Conservation (phyloP, 306 rosid species). For the Leucaena leucocephala region DNA sequence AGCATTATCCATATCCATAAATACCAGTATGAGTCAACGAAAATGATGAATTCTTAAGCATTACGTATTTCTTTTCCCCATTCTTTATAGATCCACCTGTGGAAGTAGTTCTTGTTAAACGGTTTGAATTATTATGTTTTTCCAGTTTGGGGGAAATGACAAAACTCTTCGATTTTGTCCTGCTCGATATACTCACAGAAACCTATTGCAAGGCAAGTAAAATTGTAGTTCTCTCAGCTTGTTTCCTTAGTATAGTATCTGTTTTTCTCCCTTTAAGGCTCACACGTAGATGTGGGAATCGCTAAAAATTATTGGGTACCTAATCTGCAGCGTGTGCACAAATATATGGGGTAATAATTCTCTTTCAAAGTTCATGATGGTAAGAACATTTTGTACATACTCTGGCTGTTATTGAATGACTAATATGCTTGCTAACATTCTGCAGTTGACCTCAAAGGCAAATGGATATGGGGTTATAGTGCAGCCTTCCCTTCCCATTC, state of each 20-base stretch:
- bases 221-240: background rate
- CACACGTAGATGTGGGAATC: background rate
- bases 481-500: constrained; percentile 48
- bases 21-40: background rate
- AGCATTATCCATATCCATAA: background rate
- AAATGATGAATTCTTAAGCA: background rate
- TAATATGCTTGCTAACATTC: constrained; percentile 5
- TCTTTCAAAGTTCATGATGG: background rate
- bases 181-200: background rate
- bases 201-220: background rate
- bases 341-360: background rate
- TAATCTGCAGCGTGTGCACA: background rate
- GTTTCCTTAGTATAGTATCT: background rate
- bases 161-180: background rate
- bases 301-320: background rate
- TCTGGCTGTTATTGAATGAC: background rate
- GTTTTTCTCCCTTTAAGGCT: background rate
- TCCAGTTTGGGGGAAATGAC: background rate
- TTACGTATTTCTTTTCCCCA: too few relatives aligned
- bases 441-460: constrained; percentile 40
- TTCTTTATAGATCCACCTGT: too few relatives aligned
- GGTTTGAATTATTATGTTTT: background rate
- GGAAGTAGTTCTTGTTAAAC: background rate
- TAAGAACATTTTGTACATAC: background rate
- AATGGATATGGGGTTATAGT: constrained; percentile 33